Percentiles rank a stretch among this genome's conserved stretches.
Conservation (phyloP, 2,329 filamentous ascomycete species). For the Venturia carpophila region DNA sequence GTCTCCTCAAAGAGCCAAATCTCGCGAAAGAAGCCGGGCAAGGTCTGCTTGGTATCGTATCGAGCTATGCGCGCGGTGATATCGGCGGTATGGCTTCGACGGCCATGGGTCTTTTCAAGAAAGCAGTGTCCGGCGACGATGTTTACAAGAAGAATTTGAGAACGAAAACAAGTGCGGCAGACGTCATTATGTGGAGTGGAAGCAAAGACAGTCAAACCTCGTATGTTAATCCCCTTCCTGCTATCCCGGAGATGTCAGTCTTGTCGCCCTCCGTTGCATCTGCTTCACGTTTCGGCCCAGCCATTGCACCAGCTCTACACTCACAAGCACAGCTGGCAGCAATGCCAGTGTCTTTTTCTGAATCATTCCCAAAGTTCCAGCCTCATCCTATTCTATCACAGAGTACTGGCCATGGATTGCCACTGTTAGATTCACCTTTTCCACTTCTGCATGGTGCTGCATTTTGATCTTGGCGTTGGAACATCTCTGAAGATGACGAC, state of each 20-base stretch:
- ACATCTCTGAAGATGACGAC: neutral
- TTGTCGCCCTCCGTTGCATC: neutral
- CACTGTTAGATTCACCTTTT: neutral
- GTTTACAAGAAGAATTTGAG: slow-evolving; percentile 71
- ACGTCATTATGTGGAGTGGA: slow-evolving; percentile 97
- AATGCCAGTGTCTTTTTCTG: neutral
- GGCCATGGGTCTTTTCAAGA: slow-evolving; percentile 80
- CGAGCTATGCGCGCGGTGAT: slow-evolving; percentile 75
- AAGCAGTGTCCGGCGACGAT: slow-evolving; percentile 70
- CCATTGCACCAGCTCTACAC: neutral
- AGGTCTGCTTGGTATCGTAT: slow-evolving; percentile 63
- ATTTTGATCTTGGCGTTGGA: neutral
- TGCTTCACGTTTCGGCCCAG: slow-evolving; percentile 1
- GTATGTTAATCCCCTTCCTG: slow-evolving; percentile 46
- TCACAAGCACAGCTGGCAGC: slow-evolving; percentile 2
- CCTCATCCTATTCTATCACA: neutral
- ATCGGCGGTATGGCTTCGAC: slow-evolving; percentile 71
- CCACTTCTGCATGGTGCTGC: neutral
- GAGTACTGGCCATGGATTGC: neutral
- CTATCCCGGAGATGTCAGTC: slow-evolving; percentile 3
- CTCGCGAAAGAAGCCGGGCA: slow-evolving; percentile 70
- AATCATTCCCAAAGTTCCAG: neutral
- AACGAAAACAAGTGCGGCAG: slow-evolving; percentile 88
- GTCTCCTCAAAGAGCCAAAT: slow-evolving; percentile 73
- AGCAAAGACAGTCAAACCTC: slow-evolving; percentile 94